Base-by-base conservation (phyloP, 2,329 filamentous ascomycete species). In the Apiospora saccharicola region DNA sequence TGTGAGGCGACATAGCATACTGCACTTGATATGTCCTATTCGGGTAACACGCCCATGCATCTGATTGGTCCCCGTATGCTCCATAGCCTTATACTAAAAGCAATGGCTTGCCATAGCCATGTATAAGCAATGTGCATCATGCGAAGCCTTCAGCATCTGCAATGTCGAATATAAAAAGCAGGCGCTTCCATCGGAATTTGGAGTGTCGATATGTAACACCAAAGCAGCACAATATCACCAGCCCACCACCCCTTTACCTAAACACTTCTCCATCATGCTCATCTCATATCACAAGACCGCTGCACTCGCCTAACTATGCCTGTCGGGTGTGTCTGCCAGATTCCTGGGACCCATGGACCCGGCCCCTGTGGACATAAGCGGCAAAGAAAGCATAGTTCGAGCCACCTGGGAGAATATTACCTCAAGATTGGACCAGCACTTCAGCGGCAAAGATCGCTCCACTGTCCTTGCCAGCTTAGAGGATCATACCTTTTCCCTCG, bases 401-500 rank as follows among this genome's bases (percentile, higher is more conserved):
- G 71, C 74, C 7, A 76, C 72, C 13, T 84, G 82, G 82, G 76
- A 78, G 51, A 82, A 80, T 51, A 61, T 83, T 47, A 80, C 79
- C 7, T 71, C 76, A 47, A 75, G 46, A 22, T 77, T 78, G 70
- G 76, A 77, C 46, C 70, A 19, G 61, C 72, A 76, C 67, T 72
- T 77, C 61, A 73, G 70, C n/a, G 71, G 72, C 8, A 77, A 71
- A 67, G 68, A 49, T 19, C 77, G 6, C 14, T 22, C 26, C 14
- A 3, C 53, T 1, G 16, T 34, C 53, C 26, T 12, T 37, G 30
- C 72, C n/a, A 72, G 64, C 16, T 46, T 82, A 12, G 74, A 78
- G 34, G 81, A 83, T 44, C 71, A 80, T 47, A 84, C 82, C 26
- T 85, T 84, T 73, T 84, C 83, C 7, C 71, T 81, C 12, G 82